Evolutionary conservation across 2,329 filamentous ascomycete genomes (phyloP).

Genomic region (Diplodia intermedia): DNA sequence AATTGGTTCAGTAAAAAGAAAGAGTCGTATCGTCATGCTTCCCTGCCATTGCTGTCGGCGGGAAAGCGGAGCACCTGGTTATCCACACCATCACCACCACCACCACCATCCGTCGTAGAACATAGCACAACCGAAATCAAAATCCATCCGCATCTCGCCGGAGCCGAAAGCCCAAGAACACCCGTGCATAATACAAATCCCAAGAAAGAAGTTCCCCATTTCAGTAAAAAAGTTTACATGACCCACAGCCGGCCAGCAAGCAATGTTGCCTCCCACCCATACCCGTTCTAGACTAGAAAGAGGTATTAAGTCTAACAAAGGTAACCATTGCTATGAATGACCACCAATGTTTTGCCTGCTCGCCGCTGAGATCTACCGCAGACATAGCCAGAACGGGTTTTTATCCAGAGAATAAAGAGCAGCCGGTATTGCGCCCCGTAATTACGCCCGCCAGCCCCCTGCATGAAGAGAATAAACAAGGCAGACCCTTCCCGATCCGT

Average conservation of each 20-base stretch:
- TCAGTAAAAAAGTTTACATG: constrained; percentile 28
- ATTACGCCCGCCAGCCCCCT: constrained; percentile 21
- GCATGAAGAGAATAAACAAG: constrained; percentile 31
- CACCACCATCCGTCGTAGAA: not conserved
- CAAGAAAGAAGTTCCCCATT: constrained; percentile 26
- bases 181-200: constrained; percentile 14
- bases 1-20: not conserved
- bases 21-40: not conserved
- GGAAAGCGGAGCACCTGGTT: not conserved
- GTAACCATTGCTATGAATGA: constrained; percentile 28
- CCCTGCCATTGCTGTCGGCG: not conserved
- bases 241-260: constrained; percentile 24
- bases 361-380: constrained; percentile 22
- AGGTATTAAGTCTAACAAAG: constrained; percentile 22
- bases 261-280: constrained; percentile 11
- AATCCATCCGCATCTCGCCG: not conserved
- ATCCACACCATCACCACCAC: not conserved
- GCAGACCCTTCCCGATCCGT: constrained; percentile 15
- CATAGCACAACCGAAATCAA: constrained; percentile 12
- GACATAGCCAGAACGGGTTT: constrained; percentile 30
- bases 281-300: constrained; percentile 14
- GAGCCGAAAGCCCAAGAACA: not conserved
- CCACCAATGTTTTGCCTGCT: constrained; percentile 23
- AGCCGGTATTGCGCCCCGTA: constrained; percentile 24
- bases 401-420: constrained; percentile 29